phyloP scores from a whole-genome alignment of 176 grass and related monocot species.

The Oryza punctata region DNA sequence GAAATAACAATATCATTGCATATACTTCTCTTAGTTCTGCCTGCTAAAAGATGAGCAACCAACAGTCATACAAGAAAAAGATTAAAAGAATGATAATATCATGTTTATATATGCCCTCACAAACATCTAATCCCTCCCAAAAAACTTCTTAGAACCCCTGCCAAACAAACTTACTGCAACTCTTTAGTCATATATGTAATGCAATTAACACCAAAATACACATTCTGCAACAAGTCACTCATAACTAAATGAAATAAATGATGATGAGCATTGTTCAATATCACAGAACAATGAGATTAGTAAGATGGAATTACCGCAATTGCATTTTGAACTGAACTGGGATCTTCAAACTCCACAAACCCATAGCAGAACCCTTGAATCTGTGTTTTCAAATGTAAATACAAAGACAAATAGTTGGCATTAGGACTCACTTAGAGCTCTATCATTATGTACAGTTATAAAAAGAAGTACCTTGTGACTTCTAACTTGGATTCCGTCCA shows the following conservation, averaged over 20 bases:
- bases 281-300: background rate
- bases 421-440: background rate
- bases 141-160: background rate
- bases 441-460: background rate
- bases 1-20: background rate
- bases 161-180: background rate
- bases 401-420: background rate
- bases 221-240: background rate
- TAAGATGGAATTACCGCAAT: conserved; percentile 60
- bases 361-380: conserved; percentile 95
- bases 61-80: conserved; percentile 10
- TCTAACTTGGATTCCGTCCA: conserved; percentile 93
- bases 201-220: background rate
- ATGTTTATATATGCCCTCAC: background rate
- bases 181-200: conserved; percentile 4
- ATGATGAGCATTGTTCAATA: background rate
- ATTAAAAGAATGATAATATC: background rate
- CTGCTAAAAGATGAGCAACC: background rate
- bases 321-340: conserved; percentile 79
- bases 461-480: conserved; percentile 80
- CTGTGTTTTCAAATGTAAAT: conserved; percentile 49
- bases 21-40: background rate
- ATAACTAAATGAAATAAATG: conserved; percentile 4
- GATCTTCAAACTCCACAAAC: conserved; percentile 92
- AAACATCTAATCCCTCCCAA: background rate